Base-by-base conservation (phyloP, 345 rosid genomes). In the Gynandropsis gynandra region DNA sequence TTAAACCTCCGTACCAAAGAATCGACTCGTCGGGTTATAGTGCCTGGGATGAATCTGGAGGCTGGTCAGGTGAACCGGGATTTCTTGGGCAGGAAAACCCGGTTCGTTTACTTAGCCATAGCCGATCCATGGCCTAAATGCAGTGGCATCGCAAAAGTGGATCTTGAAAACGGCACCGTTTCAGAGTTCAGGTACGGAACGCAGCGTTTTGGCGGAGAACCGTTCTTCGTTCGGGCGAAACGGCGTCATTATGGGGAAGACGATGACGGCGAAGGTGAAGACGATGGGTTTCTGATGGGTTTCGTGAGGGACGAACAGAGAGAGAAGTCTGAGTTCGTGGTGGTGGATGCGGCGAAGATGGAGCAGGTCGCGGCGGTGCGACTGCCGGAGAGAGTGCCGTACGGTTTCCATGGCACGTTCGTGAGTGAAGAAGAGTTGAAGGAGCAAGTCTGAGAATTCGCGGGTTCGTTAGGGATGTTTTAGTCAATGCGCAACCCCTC, bases 101-200 rank as follows among this genome's bases (percentile, higher is more conserved):
- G 79, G 59, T 80, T 69, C n/a, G 76, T 60, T 3, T 84, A 87
- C 69, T 8, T 84, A 58, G 88, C 89, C 6, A 70, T 87, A 48
- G 84, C 87, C 0, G 90, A 87, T 15, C 94, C 94, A 1, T 83
- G 90, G 89, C 94, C 96, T 0, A 87, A 56, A 65, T 72, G 80
- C 38, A 29, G 62, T 2, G 96, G 96, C 8, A 59, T 87, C 1
- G 94, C 83, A 0, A 80, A 75, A 58, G 85, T 87, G 7, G 83
- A 87, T 62, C 32, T 81, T 9, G 64, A 46, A 50, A 76, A 41
- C 0, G 71, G 76, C 1, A 41, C 68, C 41, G 80, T 72, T 50
- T 56, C 47, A 0, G 34, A 67, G 35, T 78, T 69, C 32, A 51
- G 64, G 50, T 84, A 81, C 33, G 89, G 93, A 3, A 52, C 29